Conservation (phyloP, 371 early-diverging fungal genomes). For the Mortierella sp. region DNA sequence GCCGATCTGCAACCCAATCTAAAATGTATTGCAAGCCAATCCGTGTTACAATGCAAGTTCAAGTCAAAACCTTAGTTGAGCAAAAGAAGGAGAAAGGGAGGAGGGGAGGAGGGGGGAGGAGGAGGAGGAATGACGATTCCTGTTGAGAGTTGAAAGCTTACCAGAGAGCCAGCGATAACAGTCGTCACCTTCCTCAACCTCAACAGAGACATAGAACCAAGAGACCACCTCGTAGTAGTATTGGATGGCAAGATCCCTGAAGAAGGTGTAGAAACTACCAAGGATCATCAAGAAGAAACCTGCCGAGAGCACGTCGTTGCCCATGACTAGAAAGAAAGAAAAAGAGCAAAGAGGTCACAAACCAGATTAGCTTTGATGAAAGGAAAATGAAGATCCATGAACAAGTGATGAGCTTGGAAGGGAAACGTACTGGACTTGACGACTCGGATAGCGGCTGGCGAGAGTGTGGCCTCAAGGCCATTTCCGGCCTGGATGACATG, state of each 20-base stretch:
- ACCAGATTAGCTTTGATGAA: neutral
- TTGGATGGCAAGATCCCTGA: conserved; percentile 35
- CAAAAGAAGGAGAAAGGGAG: neutral
- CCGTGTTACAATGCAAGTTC: neutral
- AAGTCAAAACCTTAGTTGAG: neutral
- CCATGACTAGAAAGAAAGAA: conserved; percentile 24
- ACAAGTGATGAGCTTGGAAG: neutral
- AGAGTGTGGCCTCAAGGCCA: conserved; percentile 31
- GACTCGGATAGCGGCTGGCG: neutral
- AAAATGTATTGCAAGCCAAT: neutral
- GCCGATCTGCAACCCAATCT: conserved; percentile 54
- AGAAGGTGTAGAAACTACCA: conserved; percentile 45
- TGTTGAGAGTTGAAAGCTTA: conserved; percentile 1
- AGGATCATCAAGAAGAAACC: conserved; percentile 53
- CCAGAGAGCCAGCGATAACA: conserved; percentile 52
- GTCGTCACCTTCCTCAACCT: conserved; percentile 53
- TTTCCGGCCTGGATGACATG: conserved; percentile 40
- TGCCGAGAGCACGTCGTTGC: conserved; percentile 51
- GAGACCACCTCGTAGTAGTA: conserved; percentile 44
- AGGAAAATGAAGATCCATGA: neutral
- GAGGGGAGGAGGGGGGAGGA: neutral
- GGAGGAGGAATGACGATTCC: neutral
- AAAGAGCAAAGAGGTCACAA: neutral
- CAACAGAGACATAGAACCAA: conserved; percentile 52
- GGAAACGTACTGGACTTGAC: neutral